Percentiles rank a stretch among this genome's conserved stretches.
phyloP scores from a whole-genome alignment of 1,139 yeast genomes.

The Entelexis paramagnoliae region DNA sequence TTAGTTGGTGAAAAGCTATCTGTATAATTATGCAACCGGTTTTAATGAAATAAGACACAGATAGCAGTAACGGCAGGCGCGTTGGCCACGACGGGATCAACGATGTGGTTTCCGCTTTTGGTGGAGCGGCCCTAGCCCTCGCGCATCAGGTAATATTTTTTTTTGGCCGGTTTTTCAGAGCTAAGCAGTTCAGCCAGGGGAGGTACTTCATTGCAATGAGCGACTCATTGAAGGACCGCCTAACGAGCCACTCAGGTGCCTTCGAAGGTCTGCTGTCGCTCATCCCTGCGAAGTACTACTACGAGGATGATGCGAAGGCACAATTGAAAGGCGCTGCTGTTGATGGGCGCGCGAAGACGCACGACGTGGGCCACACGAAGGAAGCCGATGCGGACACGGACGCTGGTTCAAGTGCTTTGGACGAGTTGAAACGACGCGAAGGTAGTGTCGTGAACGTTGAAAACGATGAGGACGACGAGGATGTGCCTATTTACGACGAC shows the following conservation, averaged over 20 bases:
- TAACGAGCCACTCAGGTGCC: conserved; percentile 73
- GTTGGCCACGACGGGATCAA: too few species aligned
- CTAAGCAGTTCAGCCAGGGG: not conserved
- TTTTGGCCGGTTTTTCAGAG: not conserved
- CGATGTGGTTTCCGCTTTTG: not conserved
- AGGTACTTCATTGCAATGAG: conserved; percentile 19
- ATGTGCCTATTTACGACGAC: conserved; percentile 59
- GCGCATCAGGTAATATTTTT: not conserved
- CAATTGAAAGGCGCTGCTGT: conserved; percentile 61
- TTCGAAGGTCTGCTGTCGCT: conserved; percentile 82
- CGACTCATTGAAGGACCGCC: conserved; percentile 49
- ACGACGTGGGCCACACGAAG: conserved; percentile 50
- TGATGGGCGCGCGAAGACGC: conserved; percentile 46
- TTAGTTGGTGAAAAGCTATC: conserved; percentile 30
- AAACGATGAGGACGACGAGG: conserved; percentile 33
- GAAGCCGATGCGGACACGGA: conserved; percentile 70
- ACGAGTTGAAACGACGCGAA: conserved; percentile 43
- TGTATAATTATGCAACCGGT: too few species aligned
- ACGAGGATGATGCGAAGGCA: conserved; percentile 61
- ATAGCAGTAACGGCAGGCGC: too few species aligned
- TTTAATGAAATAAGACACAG: too few species aligned
- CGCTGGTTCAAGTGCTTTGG: conserved; percentile 53
- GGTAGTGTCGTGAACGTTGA: conserved; percentile 11
- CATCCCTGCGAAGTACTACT: conserved; percentile 88
- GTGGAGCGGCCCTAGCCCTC: not conserved